These are phyloP conservation scores for Acacia pycnantha DNA, from an alignment of 331 rosid species.

Conservation along the genomic window DNA sequence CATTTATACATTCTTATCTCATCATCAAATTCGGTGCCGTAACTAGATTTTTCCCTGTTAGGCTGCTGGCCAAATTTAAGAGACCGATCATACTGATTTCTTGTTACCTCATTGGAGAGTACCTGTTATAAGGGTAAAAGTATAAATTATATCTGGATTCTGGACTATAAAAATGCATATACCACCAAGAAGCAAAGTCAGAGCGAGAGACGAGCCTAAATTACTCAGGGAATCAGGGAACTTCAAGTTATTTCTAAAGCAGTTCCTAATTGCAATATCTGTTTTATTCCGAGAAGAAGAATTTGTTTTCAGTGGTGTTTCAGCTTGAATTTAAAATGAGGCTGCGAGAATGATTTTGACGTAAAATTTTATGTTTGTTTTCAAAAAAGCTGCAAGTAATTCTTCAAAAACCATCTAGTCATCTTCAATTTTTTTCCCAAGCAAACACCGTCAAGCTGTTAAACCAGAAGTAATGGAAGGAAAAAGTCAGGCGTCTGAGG, in stretches of 20 bases:
- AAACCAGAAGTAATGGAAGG: conserved; percentile 19
- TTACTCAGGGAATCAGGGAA: neutral
- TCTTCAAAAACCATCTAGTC: conserved; percentile 1
- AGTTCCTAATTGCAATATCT: neutral
- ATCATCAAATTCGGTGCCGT: conserved; percentile 58
- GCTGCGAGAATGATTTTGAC: neutral
- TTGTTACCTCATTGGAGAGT: conserved; percentile 61
- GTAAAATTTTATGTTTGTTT: neutral
- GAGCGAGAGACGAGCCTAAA: conserved; percentile 1
- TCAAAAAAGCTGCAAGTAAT: neutral
- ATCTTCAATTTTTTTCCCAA: neutral
- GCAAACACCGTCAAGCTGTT: neutral
- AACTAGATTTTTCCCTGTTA: conserved; percentile 43
- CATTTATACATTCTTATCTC: conserved; percentile 53
- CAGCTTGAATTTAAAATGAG: conserved; percentile 12
- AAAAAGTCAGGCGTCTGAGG: conserved; percentile 18
- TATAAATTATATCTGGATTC: conserved; percentile 2
- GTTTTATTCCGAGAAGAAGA: neutral
- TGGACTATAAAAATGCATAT: neutral
- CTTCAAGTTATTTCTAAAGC: conserved; percentile 8
- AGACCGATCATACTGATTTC: conserved; percentile 29
- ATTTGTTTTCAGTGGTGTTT: neutral
- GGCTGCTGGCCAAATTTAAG: conserved; percentile 48
- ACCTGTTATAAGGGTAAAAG: conserved; percentile 49
- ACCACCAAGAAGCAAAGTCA: conserved; percentile 13